phyloP scores from a whole-genome alignment of 768 basidiomycete species.

The Lentinus brumalis region DNA sequence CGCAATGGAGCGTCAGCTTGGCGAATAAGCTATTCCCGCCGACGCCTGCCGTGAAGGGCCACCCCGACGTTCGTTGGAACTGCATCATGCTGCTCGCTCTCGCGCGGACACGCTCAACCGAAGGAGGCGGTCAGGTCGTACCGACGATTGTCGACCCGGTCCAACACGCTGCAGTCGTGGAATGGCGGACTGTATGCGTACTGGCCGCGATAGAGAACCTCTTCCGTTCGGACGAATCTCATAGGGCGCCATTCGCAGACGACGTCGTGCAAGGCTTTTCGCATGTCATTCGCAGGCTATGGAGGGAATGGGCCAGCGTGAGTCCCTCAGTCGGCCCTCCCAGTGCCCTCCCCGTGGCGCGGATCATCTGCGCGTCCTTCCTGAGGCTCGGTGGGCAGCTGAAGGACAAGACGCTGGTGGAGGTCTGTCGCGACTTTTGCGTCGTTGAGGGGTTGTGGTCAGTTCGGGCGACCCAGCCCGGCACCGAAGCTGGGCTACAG shows the following conservation, averaged over 20 bases:
- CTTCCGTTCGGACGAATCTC: not conserved
- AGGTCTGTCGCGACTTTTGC: constrained; percentile 10
- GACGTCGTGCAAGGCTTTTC: constrained; percentile 10
- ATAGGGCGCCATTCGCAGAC: not conserved
- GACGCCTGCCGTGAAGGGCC: not conserved
- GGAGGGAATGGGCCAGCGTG: constrained; percentile 34
- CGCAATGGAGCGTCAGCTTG: not conserved
- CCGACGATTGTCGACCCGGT: not conserved
- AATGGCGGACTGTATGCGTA: constrained; percentile 23
- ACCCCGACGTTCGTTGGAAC: constrained; percentile 12
- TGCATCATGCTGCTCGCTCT: constrained; percentile 15
- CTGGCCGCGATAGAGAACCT: constrained; percentile 14
- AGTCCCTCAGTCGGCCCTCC: not conserved
- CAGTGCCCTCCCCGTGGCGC: constrained; percentile 5
- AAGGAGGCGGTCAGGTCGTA: not conserved
- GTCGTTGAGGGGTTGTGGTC: constrained; percentile 2
- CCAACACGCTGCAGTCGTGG: constrained; percentile 12
- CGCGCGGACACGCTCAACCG: not conserved
- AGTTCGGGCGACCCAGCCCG: not conserved
- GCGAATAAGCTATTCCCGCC: not conserved
- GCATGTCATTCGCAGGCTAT: constrained; percentile 30
- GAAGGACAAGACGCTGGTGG: constrained; percentile 11
- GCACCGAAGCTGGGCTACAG: not conserved
- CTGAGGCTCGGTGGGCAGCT: constrained; percentile 21
- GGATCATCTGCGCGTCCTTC: constrained; percentile 23